phyloP scores from a whole-genome alignment of 169 alveolate genomes.

The Hammondia hammondi region DNA sequence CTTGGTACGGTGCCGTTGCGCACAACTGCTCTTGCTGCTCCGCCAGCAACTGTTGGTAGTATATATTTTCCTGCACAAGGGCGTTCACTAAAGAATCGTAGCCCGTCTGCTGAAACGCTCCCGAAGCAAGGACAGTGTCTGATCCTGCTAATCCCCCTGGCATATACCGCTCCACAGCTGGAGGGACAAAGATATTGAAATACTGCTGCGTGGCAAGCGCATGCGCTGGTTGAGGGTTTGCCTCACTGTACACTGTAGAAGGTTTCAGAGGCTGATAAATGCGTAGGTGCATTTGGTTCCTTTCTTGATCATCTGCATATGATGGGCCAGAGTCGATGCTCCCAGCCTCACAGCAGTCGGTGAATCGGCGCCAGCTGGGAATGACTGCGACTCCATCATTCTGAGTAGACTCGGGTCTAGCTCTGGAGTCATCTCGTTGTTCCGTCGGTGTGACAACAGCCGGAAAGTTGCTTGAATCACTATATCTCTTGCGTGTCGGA shows the following conservation, averaged over 20 bases:
- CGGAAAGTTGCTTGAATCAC: no score
- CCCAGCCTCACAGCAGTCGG: slow-evolving; percentile 22
- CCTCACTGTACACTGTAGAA: neutral
- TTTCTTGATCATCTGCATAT: neutral
- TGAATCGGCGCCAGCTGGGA: neutral
- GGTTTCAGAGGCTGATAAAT: neutral
- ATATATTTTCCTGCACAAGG: neutral
- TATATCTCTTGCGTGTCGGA: no score
- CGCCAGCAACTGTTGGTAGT: slow-evolving; percentile 27
- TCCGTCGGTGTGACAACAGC: no score
- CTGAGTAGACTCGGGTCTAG: no score
- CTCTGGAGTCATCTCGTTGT: no score
- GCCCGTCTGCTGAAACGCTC: neutral
- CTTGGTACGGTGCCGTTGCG: neutral
- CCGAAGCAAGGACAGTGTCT: neutral
- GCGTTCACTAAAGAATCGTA: neutral
- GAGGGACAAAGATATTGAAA: neutral
- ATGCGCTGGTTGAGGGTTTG: neutral
- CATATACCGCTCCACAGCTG: slow-evolving; percentile 6
- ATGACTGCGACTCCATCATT: no score
- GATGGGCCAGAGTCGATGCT: neutral
- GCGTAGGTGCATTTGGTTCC: neutral
- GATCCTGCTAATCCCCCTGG: slow-evolving; percentile 17
- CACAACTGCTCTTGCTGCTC: neutral
- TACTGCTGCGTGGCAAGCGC: slow-evolving; percentile 7